phyloP scores from a whole-genome alignment of 805 yeast species.

The Hanseniaspora occidentalis region DNA sequence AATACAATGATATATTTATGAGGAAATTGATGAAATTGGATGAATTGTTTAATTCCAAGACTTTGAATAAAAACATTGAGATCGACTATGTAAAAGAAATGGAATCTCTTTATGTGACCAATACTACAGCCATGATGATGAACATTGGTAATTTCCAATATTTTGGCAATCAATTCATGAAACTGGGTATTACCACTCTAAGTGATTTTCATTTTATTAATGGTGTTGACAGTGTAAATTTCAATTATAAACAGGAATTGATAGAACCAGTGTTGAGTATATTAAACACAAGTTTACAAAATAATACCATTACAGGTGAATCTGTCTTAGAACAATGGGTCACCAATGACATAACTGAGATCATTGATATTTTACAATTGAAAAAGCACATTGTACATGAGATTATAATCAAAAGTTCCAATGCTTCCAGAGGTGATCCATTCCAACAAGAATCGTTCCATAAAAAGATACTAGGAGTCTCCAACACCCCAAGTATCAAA shows the following conservation, averaged over 20 bases:
- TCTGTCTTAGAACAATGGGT: no score
- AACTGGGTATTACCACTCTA: neutral
- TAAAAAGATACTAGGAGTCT: no score
- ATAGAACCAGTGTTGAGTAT: neutral
- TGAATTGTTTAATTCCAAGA: neutral
- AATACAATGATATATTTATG: neutral
- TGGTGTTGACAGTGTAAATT: no score
- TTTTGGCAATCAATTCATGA: neutral
- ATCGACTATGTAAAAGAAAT: neutral
- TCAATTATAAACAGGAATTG: neutral
- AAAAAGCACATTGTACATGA: no score
- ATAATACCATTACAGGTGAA: no score
- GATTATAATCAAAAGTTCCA: no score
- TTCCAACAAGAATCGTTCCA: no score
- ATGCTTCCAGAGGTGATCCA: no score
- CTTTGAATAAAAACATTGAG: neutral
- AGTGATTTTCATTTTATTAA: no score
- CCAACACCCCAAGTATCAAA: no score
- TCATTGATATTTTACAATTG: no score
- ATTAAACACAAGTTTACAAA: neutral
- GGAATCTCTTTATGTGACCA: neutral
- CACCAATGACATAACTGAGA: no score
- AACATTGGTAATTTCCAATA: neutral
- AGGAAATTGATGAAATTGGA: neutral
- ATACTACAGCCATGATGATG: neutral